Evolutionary conservation across 495 filamentous ascomycete species (phyloP), one percentile per base, ranked within the genome.

Genomic region (Penicillium atrosanguineum): DNA sequence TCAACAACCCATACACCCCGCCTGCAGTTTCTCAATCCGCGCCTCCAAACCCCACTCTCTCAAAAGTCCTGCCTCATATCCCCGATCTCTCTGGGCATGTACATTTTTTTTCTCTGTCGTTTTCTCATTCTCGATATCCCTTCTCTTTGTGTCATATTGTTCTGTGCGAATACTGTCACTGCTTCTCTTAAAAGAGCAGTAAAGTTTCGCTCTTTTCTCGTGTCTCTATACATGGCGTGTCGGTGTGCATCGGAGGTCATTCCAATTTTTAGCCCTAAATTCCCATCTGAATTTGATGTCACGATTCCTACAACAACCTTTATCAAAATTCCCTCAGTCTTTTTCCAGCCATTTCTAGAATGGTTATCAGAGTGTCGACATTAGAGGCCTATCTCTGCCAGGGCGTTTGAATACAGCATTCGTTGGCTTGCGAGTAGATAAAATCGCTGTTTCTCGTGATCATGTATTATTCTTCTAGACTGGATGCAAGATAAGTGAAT

Each of bases 231-330:
- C 44, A 58, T 28, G 60, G 57, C 62, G 57, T 58, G 59, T 50
- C 45, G 60, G 60, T 48, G 57, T 62, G 48, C 53, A 60, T 57
- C 54, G 53, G 50, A 48, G 42, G 58, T 51, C 44, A 36, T 62
- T 41, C 48, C 25, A 50, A 60, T 23, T 62, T 56, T 60, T 40
- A 50, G 47, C 56, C 58, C 25, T 61, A 59, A 47, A 65, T 65
- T 61, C 62, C 59, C 56, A 56, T 44, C 52, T 61, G 53, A 63
- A 59, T 60, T 60, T 57, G 39, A 59, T 29, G 52, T 43, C 37
- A 26, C 46, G 47, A 56, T 26, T 49, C 31, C 11, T 43, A 48
- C 25, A 36, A 29, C 12, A 38, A 14, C 18, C 11, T 29, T 23
- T 31, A 34, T 34, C 9, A 34, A 12, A 14, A 7, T 28, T 20